Base-by-base conservation (phyloP, 1,139 yeast genomes). In the Yamadazyma sp. region DNA sequence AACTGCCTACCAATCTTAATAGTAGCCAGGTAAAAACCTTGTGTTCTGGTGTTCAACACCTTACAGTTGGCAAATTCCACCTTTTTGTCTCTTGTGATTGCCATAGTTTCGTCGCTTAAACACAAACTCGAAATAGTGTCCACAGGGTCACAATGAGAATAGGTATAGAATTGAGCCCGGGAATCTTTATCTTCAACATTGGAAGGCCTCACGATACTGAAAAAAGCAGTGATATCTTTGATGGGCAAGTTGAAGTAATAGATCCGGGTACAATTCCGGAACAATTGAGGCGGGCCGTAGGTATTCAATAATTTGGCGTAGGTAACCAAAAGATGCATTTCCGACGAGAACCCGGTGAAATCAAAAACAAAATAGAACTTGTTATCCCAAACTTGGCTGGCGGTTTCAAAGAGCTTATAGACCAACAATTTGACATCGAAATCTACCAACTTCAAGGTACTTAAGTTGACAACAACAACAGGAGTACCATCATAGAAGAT, bases 401-500 rank as follows among this genome's bases (percentile, higher is more conserved):
- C 77, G 9, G 81, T 74, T 51, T 86, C 92, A 46, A 86, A 73
- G 17, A 83, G 55, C 48, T 83, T 74, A 58, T 77, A 87, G 9
- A 81, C 66, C 32, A 83, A 63, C 8, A 77, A 63, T 35, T 83
- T 83, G 1, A 76, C 61, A 43, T 83, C 87, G 35, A 69, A 53
- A 9, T 69, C 67, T 10, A 75, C 60, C 35, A 66, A 53, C 34
- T 61, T 58, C 49, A 78, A 59, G 45, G 70, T 64, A 33, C 64
- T 56, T 42, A 77, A 67, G 31, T 81, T 76, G 12, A 86, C 56
- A 1, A 84, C 79, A 17, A 87, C 64, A 17, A 81, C 71, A 0
- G 95, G 95, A 0, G 79, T 64, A 6, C 95, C 96, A 56, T 87
- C 95, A 34, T 74, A 68, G 38, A 83, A 77, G 15, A 84, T 77